phyloP scores from a whole-genome alignment of 129 eudicot species.

The Gnaphalium uliginosum region DNA sequence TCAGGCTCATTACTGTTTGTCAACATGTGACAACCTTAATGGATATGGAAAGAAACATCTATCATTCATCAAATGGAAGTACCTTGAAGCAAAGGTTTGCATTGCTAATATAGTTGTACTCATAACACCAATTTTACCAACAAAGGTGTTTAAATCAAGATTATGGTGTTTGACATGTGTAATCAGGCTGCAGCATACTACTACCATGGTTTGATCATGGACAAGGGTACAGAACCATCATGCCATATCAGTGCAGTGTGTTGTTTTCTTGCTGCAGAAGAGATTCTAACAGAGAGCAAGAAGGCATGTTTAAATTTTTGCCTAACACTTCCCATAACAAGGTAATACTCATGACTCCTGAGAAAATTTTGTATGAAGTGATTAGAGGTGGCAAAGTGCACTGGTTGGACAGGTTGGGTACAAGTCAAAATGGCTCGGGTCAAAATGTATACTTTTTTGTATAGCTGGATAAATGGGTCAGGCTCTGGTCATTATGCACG shows the following conservation, averaged over 20 bases:
- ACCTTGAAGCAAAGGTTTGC: slow-evolving; percentile 85
- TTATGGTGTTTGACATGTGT: slow-evolving; percentile 11
- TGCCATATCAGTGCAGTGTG: slow-evolving; percentile 69
- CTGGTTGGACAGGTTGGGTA: not conserved
- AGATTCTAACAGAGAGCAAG: slow-evolving; percentile 81
- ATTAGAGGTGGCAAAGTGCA: slow-evolving; percentile 1
- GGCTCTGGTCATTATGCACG: no score
- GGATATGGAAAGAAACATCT: slow-evolving; percentile 67
- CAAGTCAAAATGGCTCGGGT: not conserved
- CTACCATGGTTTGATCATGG: slow-evolving; percentile 75
- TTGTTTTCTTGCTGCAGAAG: slow-evolving; percentile 84
- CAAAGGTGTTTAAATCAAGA: slow-evolving; percentile 1
- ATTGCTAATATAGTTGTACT: not conserved
- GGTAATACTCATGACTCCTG: slow-evolving; percentile 41
- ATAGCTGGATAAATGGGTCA: no score
- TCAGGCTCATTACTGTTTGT: slow-evolving; percentile 77
- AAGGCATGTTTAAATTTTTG: slow-evolving; percentile 81
- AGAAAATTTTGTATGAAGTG: not conserved
- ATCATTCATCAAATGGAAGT: slow-evolving; percentile 85
- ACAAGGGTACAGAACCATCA: slow-evolving; percentile 79
- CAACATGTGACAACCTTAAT: slow-evolving; percentile 46
- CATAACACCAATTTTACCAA: not conserved
- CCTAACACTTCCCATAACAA: slow-evolving; percentile 74
- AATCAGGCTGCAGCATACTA: slow-evolving; percentile 94
- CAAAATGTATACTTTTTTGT: not conserved